Conservation (phyloP, 1,284 basidiomycete genomes). For the Pseudozyma flocculosa region DNA sequence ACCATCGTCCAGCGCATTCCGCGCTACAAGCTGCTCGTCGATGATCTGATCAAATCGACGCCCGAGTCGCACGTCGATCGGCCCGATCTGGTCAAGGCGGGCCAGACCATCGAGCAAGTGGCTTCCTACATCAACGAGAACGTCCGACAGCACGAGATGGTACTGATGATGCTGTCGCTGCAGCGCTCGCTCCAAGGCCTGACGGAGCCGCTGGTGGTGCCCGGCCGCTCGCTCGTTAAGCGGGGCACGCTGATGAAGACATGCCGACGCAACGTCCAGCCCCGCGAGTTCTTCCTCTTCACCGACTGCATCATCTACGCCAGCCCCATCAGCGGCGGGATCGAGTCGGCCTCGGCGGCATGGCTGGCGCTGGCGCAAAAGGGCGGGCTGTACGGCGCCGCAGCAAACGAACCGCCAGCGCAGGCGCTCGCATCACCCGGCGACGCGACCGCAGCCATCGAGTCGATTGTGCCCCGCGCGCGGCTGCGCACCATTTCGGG, state of each 20-base stretch:
- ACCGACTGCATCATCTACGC: slow-evolving; percentile 55
- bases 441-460: slow-evolving; percentile 10
- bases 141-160: slow-evolving; percentile 54
- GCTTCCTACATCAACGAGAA: slow-evolving; percentile 55
- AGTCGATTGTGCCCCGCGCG: slow-evolving; percentile 5
- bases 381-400: slow-evolving; percentile 61
- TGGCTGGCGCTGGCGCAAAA: slow-evolving; percentile 65
- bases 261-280: slow-evolving; percentile 53
- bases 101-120: slow-evolving; percentile 46
- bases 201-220: slow-evolving; percentile 49
- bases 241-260: slow-evolving; percentile 53
- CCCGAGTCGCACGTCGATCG: slow-evolving; percentile 45
- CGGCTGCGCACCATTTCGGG: slow-evolving; percentile 12
- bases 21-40: slow-evolving; percentile 52
- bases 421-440: slow-evolving; percentile 45
- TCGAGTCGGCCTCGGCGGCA: slow-evolving; percentile 44
- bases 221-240: slow-evolving; percentile 48
- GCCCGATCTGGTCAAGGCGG: slow-evolving; percentile 31
- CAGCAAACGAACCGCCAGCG: not conserved
- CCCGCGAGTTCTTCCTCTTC: slow-evolving; percentile 55
- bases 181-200: slow-evolving; percentile 49
- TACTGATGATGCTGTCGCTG: slow-evolving; percentile 49
- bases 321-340: slow-evolving; percentile 37
- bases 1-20: slow-evolving; percentile 57
- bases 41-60: slow-evolving; percentile 47